These are phyloP conservation scores for Diphasiastrum complanatum DNA, from an alignment of 83 land plant genomes.

Conservation along the genomic window DNA sequence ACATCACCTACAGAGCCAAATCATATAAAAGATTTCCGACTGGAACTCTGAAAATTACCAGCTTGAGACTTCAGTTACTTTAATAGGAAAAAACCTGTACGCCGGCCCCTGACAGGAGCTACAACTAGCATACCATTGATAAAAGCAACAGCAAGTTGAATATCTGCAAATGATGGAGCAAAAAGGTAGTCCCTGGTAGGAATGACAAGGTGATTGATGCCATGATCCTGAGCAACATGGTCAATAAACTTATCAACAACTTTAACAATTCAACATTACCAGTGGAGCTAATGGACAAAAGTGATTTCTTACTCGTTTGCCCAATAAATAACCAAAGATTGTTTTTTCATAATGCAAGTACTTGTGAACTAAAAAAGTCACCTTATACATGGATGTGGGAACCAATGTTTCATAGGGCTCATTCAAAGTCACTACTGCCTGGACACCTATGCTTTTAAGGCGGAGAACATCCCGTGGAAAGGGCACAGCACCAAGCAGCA, in stretches of 20 bases:
- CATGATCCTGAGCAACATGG: conserved; percentile 43
- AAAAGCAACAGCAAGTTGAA: conserved; percentile 73
- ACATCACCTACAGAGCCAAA: neutral
- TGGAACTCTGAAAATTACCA: no score
- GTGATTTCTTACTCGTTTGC: neutral
- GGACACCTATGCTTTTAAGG: conserved; percentile 67
- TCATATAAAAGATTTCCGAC: no score
- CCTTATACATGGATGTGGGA: conserved; percentile 66
- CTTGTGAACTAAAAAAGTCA: conserved; percentile 19
- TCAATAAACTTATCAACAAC: conserved; percentile 11
- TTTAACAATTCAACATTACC: neutral
- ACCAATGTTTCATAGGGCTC: conserved; percentile 92
- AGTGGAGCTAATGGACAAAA: neutral
- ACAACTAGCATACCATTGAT: conserved; percentile 74
- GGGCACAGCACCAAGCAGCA: conserved; percentile 94
- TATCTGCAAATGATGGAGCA: conserved; percentile 68
- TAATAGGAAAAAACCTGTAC: neutral
- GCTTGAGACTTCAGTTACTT: neutral
- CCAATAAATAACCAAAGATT: neutral
- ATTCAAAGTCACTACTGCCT: conserved; percentile 80
- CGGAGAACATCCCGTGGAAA: conserved; percentile 75
- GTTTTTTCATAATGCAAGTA: neutral
- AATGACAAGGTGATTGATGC: conserved; percentile 67
- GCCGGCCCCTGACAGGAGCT: neutral
- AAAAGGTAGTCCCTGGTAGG: conserved; percentile 94